Evolutionary conservation across 805 yeast genomes (phyloP).

Genomic region (Pichia paraexigua): DNA sequence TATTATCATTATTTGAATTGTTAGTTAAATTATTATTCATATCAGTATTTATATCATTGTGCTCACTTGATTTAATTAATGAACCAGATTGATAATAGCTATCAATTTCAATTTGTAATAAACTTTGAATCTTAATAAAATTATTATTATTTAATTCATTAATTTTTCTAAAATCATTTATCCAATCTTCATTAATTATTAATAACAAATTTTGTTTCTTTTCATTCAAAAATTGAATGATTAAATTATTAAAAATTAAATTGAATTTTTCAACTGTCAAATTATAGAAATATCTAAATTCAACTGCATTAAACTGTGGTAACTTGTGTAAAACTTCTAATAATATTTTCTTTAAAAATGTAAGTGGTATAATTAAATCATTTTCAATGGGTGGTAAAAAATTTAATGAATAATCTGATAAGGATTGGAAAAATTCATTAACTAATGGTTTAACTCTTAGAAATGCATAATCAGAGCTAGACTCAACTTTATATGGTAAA

Average conservation of each 20-base stretch:
- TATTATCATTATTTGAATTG: constrained; percentile 5
- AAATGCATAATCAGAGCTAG: constrained; percentile 66
- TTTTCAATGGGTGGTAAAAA: constrained; percentile 65
- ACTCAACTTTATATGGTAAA: constrained; percentile 72
- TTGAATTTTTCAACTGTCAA: constrained; percentile 29
- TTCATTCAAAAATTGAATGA: constrained; percentile 23
- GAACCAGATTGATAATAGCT: constrained; percentile 20
- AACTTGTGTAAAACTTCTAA: constrained; percentile 51
- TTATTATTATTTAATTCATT: constrained; percentile 25
- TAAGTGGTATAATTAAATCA: constrained; percentile 45
- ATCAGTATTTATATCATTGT: not conserved
- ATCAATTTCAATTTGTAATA: constrained; percentile 22
- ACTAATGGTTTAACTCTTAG: constrained; percentile 61
- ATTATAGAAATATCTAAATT: constrained; percentile 39
- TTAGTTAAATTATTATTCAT: not conserved
- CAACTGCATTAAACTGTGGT: constrained; percentile 57
- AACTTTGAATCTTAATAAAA: constrained; percentile 21
- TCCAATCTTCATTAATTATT: constrained; percentile 28
- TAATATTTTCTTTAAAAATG: constrained; percentile 51
- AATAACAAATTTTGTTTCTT: constrained; percentile 28
- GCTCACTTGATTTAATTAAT: constrained; percentile 3
- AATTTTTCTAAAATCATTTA: constrained; percentile 20
- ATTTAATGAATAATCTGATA: constrained; percentile 66
- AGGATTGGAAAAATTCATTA: constrained; percentile 59
- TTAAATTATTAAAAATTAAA: constrained; percentile 21